A percentile compares a stretch with the other conserved stretches of the same genome.
Evolutionary conservation across 2,329 filamentous ascomycete species (phyloP).

Genomic region (Mycosphaerella sp.): DNA sequence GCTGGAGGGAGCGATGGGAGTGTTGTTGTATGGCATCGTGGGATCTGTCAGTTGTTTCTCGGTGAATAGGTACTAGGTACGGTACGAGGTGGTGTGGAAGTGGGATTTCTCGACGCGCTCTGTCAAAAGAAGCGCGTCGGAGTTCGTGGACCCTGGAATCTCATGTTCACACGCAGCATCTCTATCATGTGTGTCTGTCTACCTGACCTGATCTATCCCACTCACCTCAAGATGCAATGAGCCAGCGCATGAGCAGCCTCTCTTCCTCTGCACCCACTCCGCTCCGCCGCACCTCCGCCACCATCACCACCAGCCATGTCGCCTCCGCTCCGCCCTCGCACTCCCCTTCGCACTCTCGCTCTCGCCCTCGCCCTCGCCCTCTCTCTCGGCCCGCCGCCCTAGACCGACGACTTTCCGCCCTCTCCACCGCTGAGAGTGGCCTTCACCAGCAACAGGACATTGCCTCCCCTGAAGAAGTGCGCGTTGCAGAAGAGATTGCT

Average conservation of each 20-base stretch:
- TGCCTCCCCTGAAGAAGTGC: slow-evolving; percentile 54
- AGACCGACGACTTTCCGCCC: slow-evolving; percentile 61
- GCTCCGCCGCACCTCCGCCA: slow-evolving; percentile 11
- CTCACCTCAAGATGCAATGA: slow-evolving; percentile 39
- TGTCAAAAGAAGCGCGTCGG: neutral
- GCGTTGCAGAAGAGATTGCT: slow-evolving; percentile 88
- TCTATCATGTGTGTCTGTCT: no score
- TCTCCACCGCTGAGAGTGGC: slow-evolving; percentile 58
- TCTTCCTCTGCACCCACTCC: slow-evolving; percentile 24
- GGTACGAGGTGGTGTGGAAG: no score
- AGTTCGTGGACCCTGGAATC: neutral
- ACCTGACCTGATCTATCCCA: neutral
- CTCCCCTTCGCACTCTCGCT: no score
- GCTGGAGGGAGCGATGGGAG: slow-evolving; percentile 69
- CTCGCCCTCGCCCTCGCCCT: neutral
- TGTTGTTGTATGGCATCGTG: slow-evolving; percentile 83
- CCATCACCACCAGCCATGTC: slow-evolving; percentile 12
- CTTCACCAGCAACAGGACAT: slow-evolving; percentile 43
- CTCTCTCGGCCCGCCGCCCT: slow-evolving; percentile 32
- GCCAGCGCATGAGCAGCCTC: slow-evolving; percentile 36
- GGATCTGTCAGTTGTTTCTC: neutral
- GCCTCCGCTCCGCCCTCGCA: slow-evolving; percentile 1
- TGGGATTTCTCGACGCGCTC: neutral
- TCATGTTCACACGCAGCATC: no score
- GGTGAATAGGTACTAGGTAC: neutral